A percentile compares a stretch with the other conserved stretches of the same genome.
phyloP scores from a whole-genome alignment of 1,284 basidiomycete species.

The Sporisorium scitamineum region DNA sequence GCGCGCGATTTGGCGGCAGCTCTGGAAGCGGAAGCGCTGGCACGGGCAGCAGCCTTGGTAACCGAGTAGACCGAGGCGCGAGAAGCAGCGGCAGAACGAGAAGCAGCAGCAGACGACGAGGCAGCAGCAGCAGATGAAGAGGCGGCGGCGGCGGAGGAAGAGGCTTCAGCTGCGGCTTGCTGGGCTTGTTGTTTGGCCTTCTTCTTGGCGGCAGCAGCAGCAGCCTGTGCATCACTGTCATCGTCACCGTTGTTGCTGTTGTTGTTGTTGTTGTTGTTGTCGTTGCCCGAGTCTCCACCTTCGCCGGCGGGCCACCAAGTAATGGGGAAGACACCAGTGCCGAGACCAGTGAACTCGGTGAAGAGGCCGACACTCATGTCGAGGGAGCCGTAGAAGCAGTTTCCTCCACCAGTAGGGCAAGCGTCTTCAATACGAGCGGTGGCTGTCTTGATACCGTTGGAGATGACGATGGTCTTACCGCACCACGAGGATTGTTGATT shows the following conservation, averaged over 20 bases:
- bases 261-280: slow-evolving; percentile 16
- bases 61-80: slow-evolving; percentile 48
- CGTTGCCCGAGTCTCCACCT: slow-evolving; percentile 22
- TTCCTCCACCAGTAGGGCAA: slow-evolving; percentile 58
- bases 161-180: slow-evolving; percentile 30
- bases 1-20: slow-evolving; percentile 35
- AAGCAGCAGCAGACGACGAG: slow-evolving; percentile 39
- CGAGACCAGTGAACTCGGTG: slow-evolving; percentile 52
- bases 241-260: slow-evolving; percentile 6
- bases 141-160: slow-evolving; percentile 29
- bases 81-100: slow-evolving; percentile 43
- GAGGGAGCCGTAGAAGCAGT: slow-evolving; percentile 59
- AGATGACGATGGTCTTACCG: slow-evolving; percentile 59
- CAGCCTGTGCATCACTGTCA: slow-evolving; percentile 2
- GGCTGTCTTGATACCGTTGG: slow-evolving; percentile 51
- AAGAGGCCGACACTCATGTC: slow-evolving; percentile 65
- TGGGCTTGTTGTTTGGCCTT: slow-evolving; percentile 37
- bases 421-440: slow-evolving; percentile 58
- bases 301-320: slow-evolving; percentile 59
- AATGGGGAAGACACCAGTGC: slow-evolving; percentile 57
- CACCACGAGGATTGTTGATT: slow-evolving; percentile 53
- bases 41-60: slow-evolving; percentile 47
- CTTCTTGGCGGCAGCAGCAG: slow-evolving; percentile 26
- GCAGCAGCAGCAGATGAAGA: slow-evolving; percentile 35
- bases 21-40: slow-evolving; percentile 34